Conservation (phyloP, 2,329 filamentous ascomycete species). For the Lachnum nothofagi region DNA sequence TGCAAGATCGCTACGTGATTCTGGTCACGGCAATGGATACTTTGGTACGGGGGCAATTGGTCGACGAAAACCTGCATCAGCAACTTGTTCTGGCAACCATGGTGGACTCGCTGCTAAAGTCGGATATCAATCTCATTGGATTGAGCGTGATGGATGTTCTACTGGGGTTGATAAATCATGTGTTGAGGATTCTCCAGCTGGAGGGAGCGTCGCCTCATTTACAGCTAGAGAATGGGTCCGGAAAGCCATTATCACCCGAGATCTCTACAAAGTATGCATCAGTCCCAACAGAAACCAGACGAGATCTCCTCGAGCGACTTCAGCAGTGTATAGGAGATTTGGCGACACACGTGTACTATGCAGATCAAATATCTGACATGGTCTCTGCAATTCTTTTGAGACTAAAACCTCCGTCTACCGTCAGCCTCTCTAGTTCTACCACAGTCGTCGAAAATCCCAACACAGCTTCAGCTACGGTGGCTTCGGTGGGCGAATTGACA, state of each 20-base stretch:
- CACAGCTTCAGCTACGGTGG: slow-evolving; percentile 45
- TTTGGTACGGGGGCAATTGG: slow-evolving; percentile 62
- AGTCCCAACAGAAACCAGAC: slow-evolving; percentile 48
- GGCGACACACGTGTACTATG: slow-evolving; percentile 93
- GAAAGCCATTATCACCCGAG: slow-evolving; percentile 9
- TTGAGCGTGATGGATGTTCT: slow-evolving; percentile 94
- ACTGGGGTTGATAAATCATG: slow-evolving; percentile 76
- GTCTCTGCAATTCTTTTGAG: slow-evolving; percentile 72
- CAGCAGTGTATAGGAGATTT: slow-evolving; percentile 84
- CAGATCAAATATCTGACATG: slow-evolving; percentile 94
- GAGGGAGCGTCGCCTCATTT: slow-evolving; percentile 35
- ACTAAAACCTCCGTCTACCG: slow-evolving; percentile 59
- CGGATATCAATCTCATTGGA: slow-evolving; percentile 88
- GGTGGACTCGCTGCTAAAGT: slow-evolving; percentile 76
- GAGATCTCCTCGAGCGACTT: slow-evolving; percentile 63
- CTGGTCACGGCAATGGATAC: slow-evolving; percentile 76
- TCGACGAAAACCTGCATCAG: slow-evolving; percentile 65
- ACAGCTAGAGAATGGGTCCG: slow-evolving; percentile 26
- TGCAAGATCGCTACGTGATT: slow-evolving; percentile 91
- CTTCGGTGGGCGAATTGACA: slow-evolving; percentile 43
- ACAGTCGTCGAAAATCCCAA: slow-evolving; percentile 40
- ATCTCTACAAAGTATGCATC: slow-evolving; percentile 36
- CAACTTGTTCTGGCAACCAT: slow-evolving; percentile 73
- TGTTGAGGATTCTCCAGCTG: slow-evolving; percentile 70
- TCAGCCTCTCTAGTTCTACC: slow-evolving; percentile 39